These are phyloP conservation scores for Pelargonium citronellum DNA, from an alignment of 441 rosid species.

Conservation along the genomic window DNA sequence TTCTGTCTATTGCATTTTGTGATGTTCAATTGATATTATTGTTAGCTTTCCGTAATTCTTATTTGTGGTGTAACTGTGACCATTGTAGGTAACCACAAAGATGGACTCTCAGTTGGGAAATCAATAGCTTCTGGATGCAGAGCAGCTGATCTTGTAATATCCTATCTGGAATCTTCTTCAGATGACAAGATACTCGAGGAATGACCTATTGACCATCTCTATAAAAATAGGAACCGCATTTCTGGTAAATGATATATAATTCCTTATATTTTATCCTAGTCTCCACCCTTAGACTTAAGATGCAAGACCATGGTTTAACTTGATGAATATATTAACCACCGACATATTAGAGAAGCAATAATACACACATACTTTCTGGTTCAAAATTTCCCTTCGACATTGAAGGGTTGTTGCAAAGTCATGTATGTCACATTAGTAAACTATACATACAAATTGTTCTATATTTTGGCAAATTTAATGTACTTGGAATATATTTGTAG, in stretches of 20 bases:
- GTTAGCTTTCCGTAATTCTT: neutral
- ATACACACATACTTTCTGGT: no score
- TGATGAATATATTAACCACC: no score
- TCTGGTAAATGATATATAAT: neutral
- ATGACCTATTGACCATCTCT: conserved; percentile 13
- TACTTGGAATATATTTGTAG: no score
- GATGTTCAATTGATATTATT: conserved; percentile 2
- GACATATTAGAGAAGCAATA: no score
- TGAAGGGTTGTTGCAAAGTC: no score
- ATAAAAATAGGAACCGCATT: conserved; percentile 9
- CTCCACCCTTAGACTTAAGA: neutral
- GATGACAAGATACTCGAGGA: conserved; percentile 29
- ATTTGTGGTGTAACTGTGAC: conserved; percentile 16
- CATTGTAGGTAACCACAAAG: conserved; percentile 74
- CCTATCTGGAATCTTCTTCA: conserved; percentile 61
- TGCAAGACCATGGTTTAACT: neutral
- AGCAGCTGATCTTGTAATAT: conserved; percentile 82
- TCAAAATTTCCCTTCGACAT: no score
- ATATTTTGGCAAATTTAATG: no score
- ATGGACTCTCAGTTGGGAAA: conserved; percentile 82
- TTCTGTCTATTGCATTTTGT: neutral
- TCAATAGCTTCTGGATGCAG: conserved; percentile 73
- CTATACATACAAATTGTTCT: no score
- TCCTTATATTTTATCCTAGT: neutral
- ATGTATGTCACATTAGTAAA: no score